phyloP scores from a whole-genome alignment of 306 rosid genomes.

The Psophocarpus tetragonolobus region DNA sequence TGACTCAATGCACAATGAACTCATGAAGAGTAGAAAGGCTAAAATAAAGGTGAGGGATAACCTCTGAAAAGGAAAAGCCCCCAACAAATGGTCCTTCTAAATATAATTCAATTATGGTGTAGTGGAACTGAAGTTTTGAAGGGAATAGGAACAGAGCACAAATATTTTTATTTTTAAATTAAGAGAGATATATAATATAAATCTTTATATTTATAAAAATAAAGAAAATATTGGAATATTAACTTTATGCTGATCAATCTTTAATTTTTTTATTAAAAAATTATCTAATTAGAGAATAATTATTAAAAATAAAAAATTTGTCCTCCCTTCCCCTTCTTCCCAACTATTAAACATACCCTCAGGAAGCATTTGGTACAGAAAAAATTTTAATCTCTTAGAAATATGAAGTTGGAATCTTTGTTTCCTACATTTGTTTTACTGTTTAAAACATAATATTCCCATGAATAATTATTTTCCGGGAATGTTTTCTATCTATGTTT shows the following conservation, averaged over 20 bases:
- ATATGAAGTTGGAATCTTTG: too few relatives aligned
- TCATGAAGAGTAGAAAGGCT: not conserved
- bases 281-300: not conserved
- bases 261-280: not conserved
- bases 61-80: not conserved
- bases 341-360: not conserved
- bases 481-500: too few relatives aligned
- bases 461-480: too few relatives aligned
- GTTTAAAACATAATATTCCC: too few relatives aligned
- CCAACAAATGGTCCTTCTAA: not conserved
- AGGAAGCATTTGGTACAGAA: too few relatives aligned
- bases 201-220: not conserved
- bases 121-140: not conserved
- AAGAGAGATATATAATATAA: not conserved
- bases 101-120: not conserved
- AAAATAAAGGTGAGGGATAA: conserved; percentile 3
- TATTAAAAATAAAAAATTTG: not conserved
- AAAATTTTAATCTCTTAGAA: too few relatives aligned
- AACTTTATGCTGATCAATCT: not conserved
- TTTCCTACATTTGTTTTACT: too few relatives aligned
- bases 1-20: conserved; percentile 17
- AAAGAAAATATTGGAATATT: not conserved
- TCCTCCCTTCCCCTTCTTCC: not conserved
- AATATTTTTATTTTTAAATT: not conserved
- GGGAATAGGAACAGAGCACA: not conserved